Evolutionary conservation across 2,329 filamentous ascomycete genomes (phyloP).

Genomic region (Aureobasidium subglaciale): DNA sequence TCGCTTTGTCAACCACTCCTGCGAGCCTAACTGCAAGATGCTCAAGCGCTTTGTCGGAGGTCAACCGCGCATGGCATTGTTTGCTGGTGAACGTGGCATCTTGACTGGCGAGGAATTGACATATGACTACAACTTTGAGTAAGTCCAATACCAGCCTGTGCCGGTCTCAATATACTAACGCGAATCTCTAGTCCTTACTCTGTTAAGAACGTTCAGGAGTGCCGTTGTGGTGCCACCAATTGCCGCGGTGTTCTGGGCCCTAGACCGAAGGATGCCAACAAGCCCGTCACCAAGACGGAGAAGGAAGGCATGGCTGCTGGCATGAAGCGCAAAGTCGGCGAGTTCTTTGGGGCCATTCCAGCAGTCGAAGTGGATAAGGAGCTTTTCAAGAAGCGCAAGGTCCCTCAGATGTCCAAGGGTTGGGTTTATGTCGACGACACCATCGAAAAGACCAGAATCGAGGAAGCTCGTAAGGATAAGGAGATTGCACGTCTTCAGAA

Average conservation of each 20-base stretch:
- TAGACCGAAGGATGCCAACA: slow-evolving; percentile 42
- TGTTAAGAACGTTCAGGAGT: slow-evolving; percentile 55
- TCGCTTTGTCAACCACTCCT: slow-evolving; percentile 96
- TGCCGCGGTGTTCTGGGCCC: slow-evolving; percentile 56
- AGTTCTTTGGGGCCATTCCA: not conserved
- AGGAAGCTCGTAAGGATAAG: slow-evolving; percentile 16
- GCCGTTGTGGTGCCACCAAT: slow-evolving; percentile 51
- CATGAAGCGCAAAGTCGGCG: slow-evolving; percentile 15
- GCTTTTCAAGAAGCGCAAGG: slow-evolving; percentile 19
- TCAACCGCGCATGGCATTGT: slow-evolving; percentile 92
- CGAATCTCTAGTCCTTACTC: slow-evolving; percentile 44
- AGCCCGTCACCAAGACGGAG: slow-evolving; percentile 20
- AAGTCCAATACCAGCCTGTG: slow-evolving; percentile 34
- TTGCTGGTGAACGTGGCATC: slow-evolving; percentile 82
- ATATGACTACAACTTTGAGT: slow-evolving; percentile 80
- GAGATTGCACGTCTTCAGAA: slow-evolving; percentile 8
- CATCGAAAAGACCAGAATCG: slow-evolving; percentile 14
- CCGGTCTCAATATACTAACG: not conserved
- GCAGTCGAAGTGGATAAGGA: slow-evolving; percentile 11
- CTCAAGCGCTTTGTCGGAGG: slow-evolving; percentile 95
- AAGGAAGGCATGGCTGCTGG: slow-evolving; percentile 15
- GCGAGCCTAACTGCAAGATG: slow-evolving; percentile 89
- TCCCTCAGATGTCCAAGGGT: slow-evolving; percentile 16
- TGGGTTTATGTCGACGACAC: slow-evolving; percentile 18
- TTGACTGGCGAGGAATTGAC: slow-evolving; percentile 94